These are phyloP conservation scores for Williopsis jadinii DNA, from an alignment of 1,139 yeast genomes.

Conservation along the genomic window DNA sequence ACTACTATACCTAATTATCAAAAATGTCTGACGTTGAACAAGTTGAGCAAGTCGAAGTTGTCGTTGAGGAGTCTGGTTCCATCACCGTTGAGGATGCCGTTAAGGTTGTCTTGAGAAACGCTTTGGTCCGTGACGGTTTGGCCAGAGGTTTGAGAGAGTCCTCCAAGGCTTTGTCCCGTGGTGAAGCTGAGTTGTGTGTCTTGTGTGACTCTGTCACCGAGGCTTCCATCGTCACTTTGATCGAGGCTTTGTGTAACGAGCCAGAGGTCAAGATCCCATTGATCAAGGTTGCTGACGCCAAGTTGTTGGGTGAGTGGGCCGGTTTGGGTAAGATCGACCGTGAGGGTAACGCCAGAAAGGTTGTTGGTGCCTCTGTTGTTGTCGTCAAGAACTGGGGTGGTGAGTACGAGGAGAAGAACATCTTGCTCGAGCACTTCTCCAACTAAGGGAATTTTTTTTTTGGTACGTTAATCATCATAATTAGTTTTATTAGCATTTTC, in stretches of 20 bases:
- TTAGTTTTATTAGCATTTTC: too few species aligned
- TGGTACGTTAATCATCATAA: too few species aligned
- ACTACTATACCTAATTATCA: slow-evolving; percentile 15
- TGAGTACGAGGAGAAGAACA: slow-evolving; percentile 96
- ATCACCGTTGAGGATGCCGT: slow-evolving; percentile 98
- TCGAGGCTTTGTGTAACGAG: slow-evolving; percentile 99
- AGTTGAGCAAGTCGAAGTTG: slow-evolving; percentile 68
- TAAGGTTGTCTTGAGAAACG: slow-evolving; percentile 96
- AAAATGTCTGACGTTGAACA: slow-evolving; percentile 82
- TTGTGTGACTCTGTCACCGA: slow-evolving; percentile 98
- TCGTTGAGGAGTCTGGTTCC: slow-evolving; percentile 80
- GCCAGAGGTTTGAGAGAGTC: slow-evolving; percentile 99
- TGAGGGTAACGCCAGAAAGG: slow-evolving; percentile 99
- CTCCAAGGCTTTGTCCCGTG: slow-evolving; percentile 95
- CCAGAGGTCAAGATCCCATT: slow-evolving; percentile 95
- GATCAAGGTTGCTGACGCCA: slow-evolving; percentile 99
- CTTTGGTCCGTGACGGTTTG: slow-evolving; percentile 98
- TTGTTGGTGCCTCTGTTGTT: slow-evolving; percentile 99
- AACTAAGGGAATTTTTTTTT: slow-evolving; percentile 28
- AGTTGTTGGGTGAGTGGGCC: slow-evolving; percentile 99
- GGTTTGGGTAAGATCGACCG: slow-evolving; percentile 99
- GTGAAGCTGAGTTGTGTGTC: slow-evolving; percentile 97
- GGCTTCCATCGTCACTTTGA: slow-evolving; percentile 93
- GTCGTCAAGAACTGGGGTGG: slow-evolving; percentile 99
- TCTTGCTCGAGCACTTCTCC: slow-evolving; percentile 94